These are phyloP conservation scores for Linum trigynum DNA, from an alignment of 345 rosid genomes.

Conservation along the genomic window DNA sequence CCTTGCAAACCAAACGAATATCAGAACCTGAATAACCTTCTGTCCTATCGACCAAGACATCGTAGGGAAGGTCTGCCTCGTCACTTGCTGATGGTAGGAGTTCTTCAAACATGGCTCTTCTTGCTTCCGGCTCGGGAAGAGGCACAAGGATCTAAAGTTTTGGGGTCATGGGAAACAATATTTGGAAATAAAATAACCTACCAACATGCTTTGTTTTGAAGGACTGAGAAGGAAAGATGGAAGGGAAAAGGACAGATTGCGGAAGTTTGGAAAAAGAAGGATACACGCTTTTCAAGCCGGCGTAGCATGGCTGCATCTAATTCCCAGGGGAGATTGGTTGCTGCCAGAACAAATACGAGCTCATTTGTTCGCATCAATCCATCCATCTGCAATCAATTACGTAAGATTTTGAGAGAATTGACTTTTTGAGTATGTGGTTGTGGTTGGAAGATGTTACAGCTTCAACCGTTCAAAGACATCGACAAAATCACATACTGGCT, in stretches of 20 bases:
- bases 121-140: slow-evolving; percentile 90
- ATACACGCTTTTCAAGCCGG: slow-evolving; percentile 96
- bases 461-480: neutral
- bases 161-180: slow-evolving; percentile 27
- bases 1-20: slow-evolving; percentile 79
- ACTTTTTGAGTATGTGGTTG: too few relatives aligned
- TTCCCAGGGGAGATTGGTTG: slow-evolving; percentile 98
- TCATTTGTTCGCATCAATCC: slow-evolving; percentile 72
- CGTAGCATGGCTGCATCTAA: slow-evolving; percentile 96
- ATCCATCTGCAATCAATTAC: slow-evolving; percentile 71
- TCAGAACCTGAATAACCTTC: slow-evolving; percentile 94
- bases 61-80: slow-evolving; percentile 56
- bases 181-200: neutral
- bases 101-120: slow-evolving; percentile 85
- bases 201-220: too few relatives aligned
- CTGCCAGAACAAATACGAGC: slow-evolving; percentile 94
- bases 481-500: neutral
- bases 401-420: slow-evolving; percentile 12
- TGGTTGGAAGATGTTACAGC: neutral
- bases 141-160: slow-evolving; percentile 79
- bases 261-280: slow-evolving; percentile 23
- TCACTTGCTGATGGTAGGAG: slow-evolving; percentile 49
- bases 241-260: neutral
- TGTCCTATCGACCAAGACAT: slow-evolving; percentile 59
- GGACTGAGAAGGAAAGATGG: neutral